Percentiles rank a stretch among this genome's conserved stretches.
Conservation (phyloP, 345 rosid species). For the Eucalyptus curtisii region DNA sequence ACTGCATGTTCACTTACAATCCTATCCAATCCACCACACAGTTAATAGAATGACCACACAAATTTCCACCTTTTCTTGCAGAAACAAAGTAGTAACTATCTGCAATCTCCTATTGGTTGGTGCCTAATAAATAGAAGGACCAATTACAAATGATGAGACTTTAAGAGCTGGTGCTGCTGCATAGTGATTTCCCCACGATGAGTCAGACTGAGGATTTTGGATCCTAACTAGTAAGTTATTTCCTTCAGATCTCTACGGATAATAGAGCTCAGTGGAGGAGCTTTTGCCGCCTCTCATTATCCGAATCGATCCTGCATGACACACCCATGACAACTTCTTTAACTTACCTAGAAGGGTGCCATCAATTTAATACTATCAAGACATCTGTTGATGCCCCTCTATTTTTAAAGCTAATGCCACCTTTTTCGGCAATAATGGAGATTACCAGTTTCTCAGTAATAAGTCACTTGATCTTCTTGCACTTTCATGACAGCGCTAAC, state of each 20-base stretch:
- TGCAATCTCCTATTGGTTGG: not conserved
- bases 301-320: not conserved
- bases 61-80: not conserved
- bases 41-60: not conserved
- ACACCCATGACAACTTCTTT: not conserved
- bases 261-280: not conserved
- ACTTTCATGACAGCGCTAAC: not conserved
- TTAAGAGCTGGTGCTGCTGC: not conserved
- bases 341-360: not conserved
- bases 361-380: not conserved
- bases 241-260: not conserved
- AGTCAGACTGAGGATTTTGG: not conserved
- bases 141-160: not conserved
- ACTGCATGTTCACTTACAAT: not conserved
- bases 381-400: not conserved
- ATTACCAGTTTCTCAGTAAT: not conserved
- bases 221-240: not conserved
- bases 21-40: not conserved
- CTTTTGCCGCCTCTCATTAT: not conserved
- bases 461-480: not conserved
- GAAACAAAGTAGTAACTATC: not conserved
- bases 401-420: not conserved
- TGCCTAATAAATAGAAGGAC: not conserved
- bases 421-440: not conserved
- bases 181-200: not conserved